A percentile compares a stretch with the other conserved stretches of the same genome.
Conservation (phyloP, 2,329 filamentous ascomycete genomes). For the Triangularia verruculosa region DNA sequence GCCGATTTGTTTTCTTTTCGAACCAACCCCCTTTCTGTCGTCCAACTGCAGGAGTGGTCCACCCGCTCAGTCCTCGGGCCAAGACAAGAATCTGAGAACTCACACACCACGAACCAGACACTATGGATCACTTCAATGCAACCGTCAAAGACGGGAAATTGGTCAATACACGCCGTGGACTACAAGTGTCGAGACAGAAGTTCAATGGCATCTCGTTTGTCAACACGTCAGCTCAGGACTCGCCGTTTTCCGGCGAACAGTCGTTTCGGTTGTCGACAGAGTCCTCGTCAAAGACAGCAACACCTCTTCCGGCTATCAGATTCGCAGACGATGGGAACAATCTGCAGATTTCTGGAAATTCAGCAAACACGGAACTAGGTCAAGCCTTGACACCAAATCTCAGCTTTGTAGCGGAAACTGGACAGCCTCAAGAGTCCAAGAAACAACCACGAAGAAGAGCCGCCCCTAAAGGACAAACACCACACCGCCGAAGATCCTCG, state of each 20-base stretch:
- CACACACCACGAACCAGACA: background rate
- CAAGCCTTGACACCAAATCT: background rate
- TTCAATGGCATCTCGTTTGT: slow-evolving; percentile 41
- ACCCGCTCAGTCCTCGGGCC: background rate
- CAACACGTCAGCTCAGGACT: slow-evolving; percentile 32
- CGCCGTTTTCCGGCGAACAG: background rate
- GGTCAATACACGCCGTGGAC: slow-evolving; percentile 38
- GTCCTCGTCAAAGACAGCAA: slow-evolving; percentile 11
- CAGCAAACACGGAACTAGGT: background rate
- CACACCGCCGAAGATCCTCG: slow-evolving; percentile 6
- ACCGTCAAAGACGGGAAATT: slow-evolving; percentile 38
- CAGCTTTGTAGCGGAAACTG: slow-evolving; percentile 6
- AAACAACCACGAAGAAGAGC: slow-evolving; percentile 16
- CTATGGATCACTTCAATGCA: slow-evolving; percentile 43
- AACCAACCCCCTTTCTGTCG: slow-evolving; percentile 1
- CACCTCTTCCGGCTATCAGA: slow-evolving; percentile 27
- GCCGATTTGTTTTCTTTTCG: background rate
- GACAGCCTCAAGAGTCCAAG: slow-evolving; percentile 15
- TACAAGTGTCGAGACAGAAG: slow-evolving; percentile 41
- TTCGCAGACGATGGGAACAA: slow-evolving; percentile 28
- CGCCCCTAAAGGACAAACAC: background rate
- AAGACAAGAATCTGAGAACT: slow-evolving; percentile 8
- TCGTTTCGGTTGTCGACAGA: slow-evolving; percentile 1
- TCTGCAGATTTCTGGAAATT: background rate
- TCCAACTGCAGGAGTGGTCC: background rate